Percentiles rank a stretch among this genome's conserved stretches.
Evolutionary conservation across 2,329 filamentous ascomycete genomes (phyloP).

Genomic region (Geosmithia putterillii): DNA sequence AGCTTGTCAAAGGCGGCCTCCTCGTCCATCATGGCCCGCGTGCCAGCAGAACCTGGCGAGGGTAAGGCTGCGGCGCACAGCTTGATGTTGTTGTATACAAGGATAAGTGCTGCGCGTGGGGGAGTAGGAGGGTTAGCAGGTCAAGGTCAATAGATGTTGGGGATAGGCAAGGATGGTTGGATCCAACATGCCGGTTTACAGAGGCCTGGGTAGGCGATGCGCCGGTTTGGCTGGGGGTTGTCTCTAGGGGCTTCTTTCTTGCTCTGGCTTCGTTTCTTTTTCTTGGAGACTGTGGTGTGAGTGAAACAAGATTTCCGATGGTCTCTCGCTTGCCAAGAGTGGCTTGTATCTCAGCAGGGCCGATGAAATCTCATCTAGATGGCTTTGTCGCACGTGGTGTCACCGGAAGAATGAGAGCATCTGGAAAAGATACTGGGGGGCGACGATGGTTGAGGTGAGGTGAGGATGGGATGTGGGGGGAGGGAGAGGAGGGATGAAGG

Average conservation of each 20-base stretch:
- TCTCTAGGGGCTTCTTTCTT: neutral
- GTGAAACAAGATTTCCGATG: neutral
- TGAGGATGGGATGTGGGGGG: neutral
- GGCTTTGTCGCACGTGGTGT: neutral
- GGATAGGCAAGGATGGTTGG: neutral
- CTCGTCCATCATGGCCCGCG: slow-evolving; percentile 6
- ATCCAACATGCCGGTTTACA: neutral
- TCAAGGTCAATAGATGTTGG: neutral
- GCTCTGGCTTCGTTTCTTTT: neutral
- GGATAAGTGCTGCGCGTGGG: neutral
- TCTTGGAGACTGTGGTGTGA: neutral
- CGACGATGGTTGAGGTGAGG: neutral
- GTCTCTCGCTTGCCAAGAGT: no score
- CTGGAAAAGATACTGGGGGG: neutral
- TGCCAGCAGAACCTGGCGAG: neutral
- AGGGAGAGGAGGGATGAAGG: no score
- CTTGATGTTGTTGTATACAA: neutral
- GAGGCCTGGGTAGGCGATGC: neutral
- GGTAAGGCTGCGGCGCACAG: neutral
- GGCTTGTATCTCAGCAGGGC: no score
- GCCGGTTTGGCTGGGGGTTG: neutral
- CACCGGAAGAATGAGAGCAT: neutral
- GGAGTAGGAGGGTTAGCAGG: neutral
- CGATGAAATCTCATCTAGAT: neutral
- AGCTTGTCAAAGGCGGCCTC: slow-evolving; percentile 15